Evolutionary conservation across 225 moss, liverwort and hornwort genomes (phyloP), one percentile per base, ranked within the genome.

Genomic region (Thuidium tamariscinum): DNA sequence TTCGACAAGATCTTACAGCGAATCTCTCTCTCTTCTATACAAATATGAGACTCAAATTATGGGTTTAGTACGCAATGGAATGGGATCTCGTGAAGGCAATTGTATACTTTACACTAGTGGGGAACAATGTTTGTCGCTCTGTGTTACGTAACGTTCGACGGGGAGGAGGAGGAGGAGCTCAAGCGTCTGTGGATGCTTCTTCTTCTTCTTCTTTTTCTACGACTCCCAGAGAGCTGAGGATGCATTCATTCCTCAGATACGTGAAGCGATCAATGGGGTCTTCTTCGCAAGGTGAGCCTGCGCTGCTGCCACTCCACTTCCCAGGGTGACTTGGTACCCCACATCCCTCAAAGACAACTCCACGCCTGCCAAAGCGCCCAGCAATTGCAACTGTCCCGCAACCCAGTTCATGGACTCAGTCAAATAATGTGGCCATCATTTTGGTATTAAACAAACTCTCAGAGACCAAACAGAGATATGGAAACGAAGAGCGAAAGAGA

Each of bases 251-350:
- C 32, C 66, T 91, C 84, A 91, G 55, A 91, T 85, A n/a, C 98
- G 93, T 62, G 98, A 98, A 51, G 94, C 37, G 83, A 98, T 98
- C 73, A 98, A 82, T 34, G 98, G 98, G 15, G 95, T 98, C 63
- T 91, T 82, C 88, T 92, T 94, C 7, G 91, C 84, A 42, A 98
- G 90, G 67, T 92, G 87, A 21, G 95, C 95, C 74, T 93, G 89
- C 13, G 98, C 98, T 70, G 98, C 98, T 7, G 91, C 96, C 17
- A 98, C 96, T 46, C 98, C 98, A 79, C 98, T 98, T 65, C 98
- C 98, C 61, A 96, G 57, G 81, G 93, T 91, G 41, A 98, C 85
- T 59, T 92, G 89, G 56, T 95, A 93, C 30, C 98, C 98, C 26
- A 92, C 88, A 41, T 98, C 98, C 72, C 76, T 52, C 72, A 98